Conservation (phyloP, 495 filamentous ascomycete species). For the Aspergillus taichungensis region DNA sequence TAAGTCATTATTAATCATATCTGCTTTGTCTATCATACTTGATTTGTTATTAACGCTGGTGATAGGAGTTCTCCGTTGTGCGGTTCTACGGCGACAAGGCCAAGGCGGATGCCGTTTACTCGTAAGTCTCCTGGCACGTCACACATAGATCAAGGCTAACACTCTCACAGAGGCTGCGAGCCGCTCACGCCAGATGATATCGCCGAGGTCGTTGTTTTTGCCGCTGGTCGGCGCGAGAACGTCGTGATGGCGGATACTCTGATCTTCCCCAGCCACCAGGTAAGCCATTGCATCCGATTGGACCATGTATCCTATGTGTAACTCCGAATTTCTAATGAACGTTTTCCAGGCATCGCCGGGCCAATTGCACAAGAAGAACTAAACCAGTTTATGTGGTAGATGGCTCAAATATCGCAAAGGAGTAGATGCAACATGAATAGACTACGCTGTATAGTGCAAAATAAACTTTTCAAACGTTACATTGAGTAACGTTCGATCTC, state of each 20-base stretch:
- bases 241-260: slow-evolving; percentile 91
- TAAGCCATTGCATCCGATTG: slow-evolving; percentile 23
- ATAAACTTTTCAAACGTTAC: no score
- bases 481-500: no score
- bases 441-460: no score
- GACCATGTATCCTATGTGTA: no score
- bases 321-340: no score
- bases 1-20: slow-evolving; percentile 26
- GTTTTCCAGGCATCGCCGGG: no score
- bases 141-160: slow-evolving; percentile 4
- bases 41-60: slow-evolving; percentile 3
- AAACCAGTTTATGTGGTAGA: no score
- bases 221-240: slow-evolving; percentile 81
- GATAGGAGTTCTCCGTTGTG: slow-evolving; percentile 84
- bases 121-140: slow-evolving; percentile 42
- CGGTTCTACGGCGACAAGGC: slow-evolving; percentile 86
- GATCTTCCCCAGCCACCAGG: slow-evolving; percentile 88
- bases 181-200: slow-evolving; percentile 95
- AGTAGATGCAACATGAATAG: no score
- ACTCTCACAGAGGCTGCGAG: slow-evolving; percentile 55
- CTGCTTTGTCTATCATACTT: slow-evolving; percentile 1
- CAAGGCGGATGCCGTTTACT: slow-evolving; percentile 94
- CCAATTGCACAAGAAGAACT: no score
- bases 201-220: slow-evolving; percentile 88
- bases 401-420: no score